Evolutionary conservation across 805 yeast genomes (phyloP).

Genomic region (Ogataea nitratoaversa): DNA sequence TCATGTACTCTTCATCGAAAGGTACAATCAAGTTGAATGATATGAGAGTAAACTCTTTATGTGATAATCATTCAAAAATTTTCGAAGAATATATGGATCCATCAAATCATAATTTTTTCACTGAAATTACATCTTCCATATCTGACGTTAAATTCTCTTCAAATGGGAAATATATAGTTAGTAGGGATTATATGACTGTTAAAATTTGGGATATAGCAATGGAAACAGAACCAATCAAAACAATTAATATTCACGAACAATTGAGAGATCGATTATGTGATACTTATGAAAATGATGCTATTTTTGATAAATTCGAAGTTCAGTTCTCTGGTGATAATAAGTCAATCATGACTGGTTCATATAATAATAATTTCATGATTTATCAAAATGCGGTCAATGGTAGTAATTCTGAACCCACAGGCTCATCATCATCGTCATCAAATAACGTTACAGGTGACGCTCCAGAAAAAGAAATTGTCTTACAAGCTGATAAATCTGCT

Average conservation of each 20-base stretch:
- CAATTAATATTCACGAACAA: conserved; percentile 94
- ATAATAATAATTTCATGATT: conserved; percentile 94
- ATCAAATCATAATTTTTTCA: conserved; percentile 87
- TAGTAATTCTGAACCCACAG: conserved; percentile 6
- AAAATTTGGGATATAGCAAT: conserved; percentile 97
- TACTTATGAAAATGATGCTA: conserved; percentile 97
- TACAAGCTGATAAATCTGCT: conserved; percentile 98
- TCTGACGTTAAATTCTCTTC: conserved; percentile 89
- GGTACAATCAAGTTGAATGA: conserved; percentile 95
- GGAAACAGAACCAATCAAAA: conserved; percentile 92
- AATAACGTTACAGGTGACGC: conserved; percentile 25
- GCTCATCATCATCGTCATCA: conserved; percentile 7
- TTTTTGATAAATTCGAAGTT: conserved; percentile 97
- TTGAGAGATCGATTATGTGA: conserved; percentile 91
- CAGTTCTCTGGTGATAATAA: conserved; percentile 90
- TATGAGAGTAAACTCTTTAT: conserved; percentile 92
- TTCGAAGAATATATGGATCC: conserved; percentile 95
- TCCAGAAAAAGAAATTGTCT: conserved; percentile 59
- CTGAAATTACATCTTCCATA: conserved; percentile 92
- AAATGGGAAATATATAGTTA: conserved; percentile 92
- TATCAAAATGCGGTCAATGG: conserved; percentile 71
- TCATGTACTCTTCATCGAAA: conserved; percentile 92
- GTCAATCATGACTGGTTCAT: conserved; percentile 94
- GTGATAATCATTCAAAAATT: conserved; percentile 82
- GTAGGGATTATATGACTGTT: conserved; percentile 95